Percentiles rank a stretch among this genome's conserved stretches.
phyloP scores from a whole-genome alignment of 805 yeast species.

The Jamesozyma hellenica region DNA sequence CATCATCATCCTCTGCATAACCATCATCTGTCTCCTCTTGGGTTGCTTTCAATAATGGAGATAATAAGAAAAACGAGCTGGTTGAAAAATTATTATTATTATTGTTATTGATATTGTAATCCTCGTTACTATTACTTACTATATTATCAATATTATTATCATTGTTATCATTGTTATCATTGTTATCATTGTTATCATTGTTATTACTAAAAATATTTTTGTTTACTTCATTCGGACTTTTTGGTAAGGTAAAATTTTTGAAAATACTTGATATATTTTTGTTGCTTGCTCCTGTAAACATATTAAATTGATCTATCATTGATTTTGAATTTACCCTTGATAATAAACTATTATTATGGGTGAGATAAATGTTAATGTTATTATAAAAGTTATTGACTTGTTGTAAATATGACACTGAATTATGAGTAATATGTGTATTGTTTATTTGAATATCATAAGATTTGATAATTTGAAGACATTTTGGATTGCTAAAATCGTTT shows the following conservation, averaged over 20 bases:
- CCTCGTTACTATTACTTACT: neutral
- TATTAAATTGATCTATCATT: constrained; percentile 23
- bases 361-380: neutral
- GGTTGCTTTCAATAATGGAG: neutral
- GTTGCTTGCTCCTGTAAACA: constrained; percentile 10
- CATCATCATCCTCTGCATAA: constrained; percentile 27
- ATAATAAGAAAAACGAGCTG: constrained; percentile 1
- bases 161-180: neutral
- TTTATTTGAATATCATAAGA: constrained; percentile 3
- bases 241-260: constrained; percentile 2
- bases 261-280: constrained; percentile 5
- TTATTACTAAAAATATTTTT: neutral
- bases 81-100: neutral
- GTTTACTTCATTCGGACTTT: constrained; percentile 1
- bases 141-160: neutral
- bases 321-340: constrained; percentile 17
- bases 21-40: constrained; percentile 25
- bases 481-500: constrained; percentile 14
- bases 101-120: neutral
- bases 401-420: constrained; percentile 1
- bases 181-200: neutral
- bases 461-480: constrained; percentile 7
- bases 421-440: neutral
- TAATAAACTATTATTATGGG: constrained; percentile 4
- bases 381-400: constrained; percentile 1